Conservation (phyloP, 148 eudicot genomes). For the Nepenthes gracilis region DNA sequence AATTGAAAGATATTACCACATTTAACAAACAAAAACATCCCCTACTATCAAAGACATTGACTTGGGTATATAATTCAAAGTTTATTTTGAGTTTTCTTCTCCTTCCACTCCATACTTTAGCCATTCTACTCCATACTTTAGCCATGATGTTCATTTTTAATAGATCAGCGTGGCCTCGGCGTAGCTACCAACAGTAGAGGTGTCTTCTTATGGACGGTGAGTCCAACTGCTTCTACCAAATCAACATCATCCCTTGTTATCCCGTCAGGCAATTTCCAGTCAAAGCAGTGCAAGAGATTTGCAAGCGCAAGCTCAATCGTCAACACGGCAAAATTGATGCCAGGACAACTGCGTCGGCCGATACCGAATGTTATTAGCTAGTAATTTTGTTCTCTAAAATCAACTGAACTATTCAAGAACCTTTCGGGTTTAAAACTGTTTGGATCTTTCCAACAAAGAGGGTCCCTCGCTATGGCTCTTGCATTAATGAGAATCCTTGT, state of each 20-base stretch:
- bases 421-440: conserved; percentile 38
- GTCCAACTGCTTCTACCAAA: conserved; percentile 15
- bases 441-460: conserved; percentile 33
- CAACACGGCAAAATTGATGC: conserved; percentile 13
- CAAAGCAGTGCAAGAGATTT: conserved; percentile 19
- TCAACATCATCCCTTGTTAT: conserved; percentile 19
- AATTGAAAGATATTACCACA: no score
- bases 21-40: no score
- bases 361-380: conserved; percentile 47
- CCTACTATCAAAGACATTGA: no score
- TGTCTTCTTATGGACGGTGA: conserved; percentile 13
- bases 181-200: conserved; percentile 12
- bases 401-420: conserved; percentile 19
- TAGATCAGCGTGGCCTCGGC: background rate
- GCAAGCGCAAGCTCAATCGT: conserved; percentile 38
- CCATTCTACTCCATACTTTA: no score
- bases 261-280: conserved; percentile 21
- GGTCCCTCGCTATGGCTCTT: conserved; percentile 31
- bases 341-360: conserved; percentile 49
- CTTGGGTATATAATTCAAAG: no score
- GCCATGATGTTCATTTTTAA: no score
- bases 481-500: conserved; percentile 45
- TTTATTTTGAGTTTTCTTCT: no score
- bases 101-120: no score
- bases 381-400: conserved; percentile 32